A percentile compares a stretch with the other conserved stretches of the same genome.
Conservation (phyloP, 148 eudicot genomes). For the Chenopodium suecicum region DNA sequence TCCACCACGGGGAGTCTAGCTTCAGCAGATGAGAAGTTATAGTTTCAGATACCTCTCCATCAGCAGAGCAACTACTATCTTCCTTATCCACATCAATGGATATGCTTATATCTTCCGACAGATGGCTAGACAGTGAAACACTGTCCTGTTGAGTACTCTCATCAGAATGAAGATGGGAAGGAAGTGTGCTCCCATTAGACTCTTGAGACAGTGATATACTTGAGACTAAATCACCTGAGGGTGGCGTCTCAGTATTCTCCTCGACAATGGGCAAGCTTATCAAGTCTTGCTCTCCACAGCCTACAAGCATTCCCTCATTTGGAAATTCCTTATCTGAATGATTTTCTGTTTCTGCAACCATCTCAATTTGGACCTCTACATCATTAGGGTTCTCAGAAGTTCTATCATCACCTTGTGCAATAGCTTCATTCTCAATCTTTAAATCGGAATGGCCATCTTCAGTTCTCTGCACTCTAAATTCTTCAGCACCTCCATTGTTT, state of each 20-base stretch:
- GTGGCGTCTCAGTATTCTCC: constrained; percentile 20
- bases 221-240: constrained; percentile 13
- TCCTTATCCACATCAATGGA: constrained; percentile 33
- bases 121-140: constrained; percentile 18
- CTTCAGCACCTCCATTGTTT: neutral
- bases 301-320: constrained; percentile 28
- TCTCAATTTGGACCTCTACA: constrained; percentile 31
- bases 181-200: constrained; percentile 4
- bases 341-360: constrained; percentile 26
- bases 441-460: neutral
- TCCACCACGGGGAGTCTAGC: constrained; percentile 56
- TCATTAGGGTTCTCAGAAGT: constrained; percentile 22
- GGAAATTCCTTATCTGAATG: constrained; percentile 30
- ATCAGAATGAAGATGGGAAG: constrained; percentile 10
- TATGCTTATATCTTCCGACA: constrained; percentile 31
- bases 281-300: constrained; percentile 22
- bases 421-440: neutral
- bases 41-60: constrained; percentile 28
- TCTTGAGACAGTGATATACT: constrained; percentile 16
- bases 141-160: constrained; percentile 31
- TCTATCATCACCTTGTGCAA: constrained; percentile 17
- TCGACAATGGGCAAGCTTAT: constrained; percentile 12
- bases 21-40: constrained; percentile 16
- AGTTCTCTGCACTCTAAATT: neutral
- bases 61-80: constrained; percentile 15